phyloP scores from a whole-genome alignment of 2,329 filamentous ascomycete species.

The Davidsoniella eucalypti region DNA sequence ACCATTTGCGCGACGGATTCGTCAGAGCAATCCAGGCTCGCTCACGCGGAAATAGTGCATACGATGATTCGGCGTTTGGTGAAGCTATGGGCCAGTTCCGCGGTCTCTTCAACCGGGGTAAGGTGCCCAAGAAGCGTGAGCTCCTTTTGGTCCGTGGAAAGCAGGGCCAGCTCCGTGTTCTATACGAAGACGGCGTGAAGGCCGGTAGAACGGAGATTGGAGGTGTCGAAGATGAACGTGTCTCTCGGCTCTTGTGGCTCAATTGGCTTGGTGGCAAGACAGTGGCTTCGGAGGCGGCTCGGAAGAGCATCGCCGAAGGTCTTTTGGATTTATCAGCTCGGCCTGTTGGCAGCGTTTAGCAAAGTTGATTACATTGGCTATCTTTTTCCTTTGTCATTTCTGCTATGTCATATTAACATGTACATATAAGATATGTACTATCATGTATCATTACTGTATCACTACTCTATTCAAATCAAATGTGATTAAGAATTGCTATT shows the following conservation, averaged over 20 bases:
- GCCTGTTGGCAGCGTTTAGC: constrained; percentile 65
- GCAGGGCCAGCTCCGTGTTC: constrained; percentile 47
- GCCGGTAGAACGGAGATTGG: constrained; percentile 43
- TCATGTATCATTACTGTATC: constrained; percentile 26
- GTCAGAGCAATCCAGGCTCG: constrained; percentile 68
- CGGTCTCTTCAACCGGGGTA: constrained; percentile 61
- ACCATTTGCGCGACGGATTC: constrained; percentile 80
- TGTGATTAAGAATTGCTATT: constrained; percentile 12
- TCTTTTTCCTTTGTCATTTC: constrained; percentile 39
- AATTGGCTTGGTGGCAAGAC: constrained; percentile 76
- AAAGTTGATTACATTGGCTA: background rate
- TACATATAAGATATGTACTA: too few relatives aligned
- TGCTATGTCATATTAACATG: too few relatives aligned
- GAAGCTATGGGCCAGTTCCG: constrained; percentile 63
- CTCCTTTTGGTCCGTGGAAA: constrained; percentile 54
- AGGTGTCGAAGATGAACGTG: constrained; percentile 56
- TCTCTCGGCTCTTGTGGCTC: constrained; percentile 72
- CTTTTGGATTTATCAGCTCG: constrained; percentile 76
- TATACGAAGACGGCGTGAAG: constrained; percentile 42
- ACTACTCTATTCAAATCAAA: constrained; percentile 12
- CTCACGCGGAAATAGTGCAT: constrained; percentile 33
- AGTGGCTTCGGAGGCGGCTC: constrained; percentile 69
- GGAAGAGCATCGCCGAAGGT: constrained; percentile 70
- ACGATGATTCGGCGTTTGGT: constrained; percentile 62
- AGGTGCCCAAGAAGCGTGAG: constrained; percentile 64